These are phyloP conservation scores for Phalaenopsis equestris DNA, from an alignment of 106 monocot genomes.

Conservation along the genomic window DNA sequence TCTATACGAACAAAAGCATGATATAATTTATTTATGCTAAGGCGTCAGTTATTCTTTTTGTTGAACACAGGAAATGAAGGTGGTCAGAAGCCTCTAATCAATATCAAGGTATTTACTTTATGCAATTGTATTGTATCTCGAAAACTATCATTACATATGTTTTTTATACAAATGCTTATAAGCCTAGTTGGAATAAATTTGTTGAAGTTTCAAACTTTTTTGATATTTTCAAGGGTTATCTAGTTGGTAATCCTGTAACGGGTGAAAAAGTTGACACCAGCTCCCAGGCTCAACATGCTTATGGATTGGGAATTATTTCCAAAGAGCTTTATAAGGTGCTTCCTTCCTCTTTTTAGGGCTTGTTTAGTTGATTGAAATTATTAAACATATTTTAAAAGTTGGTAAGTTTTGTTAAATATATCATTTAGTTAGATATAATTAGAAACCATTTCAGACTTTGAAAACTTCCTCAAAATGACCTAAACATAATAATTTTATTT, in stretches of 20 bases:
- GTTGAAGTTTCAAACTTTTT: too few species aligned
- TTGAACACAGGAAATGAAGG: too few species aligned
- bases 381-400: background rate
- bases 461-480: background rate
- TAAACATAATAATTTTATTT: background rate
- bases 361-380: background rate
- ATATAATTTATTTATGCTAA: background rate
- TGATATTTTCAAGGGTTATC: background rate
- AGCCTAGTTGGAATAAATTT: too few species aligned
- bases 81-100: too few species aligned
- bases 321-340: background rate
- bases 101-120: too few species aligned
- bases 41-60: too few species aligned
- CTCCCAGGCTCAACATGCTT: background rate
- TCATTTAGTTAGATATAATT: background rate
- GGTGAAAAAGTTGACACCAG: slow-evolving; percentile 1
- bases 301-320: slow-evolving; percentile 9
- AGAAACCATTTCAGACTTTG: background rate
- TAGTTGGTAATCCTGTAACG: background rate
- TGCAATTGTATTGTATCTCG: too few species aligned
- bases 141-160: too few species aligned
- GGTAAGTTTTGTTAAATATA: background rate
- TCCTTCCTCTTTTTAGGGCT: background rate
- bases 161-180: too few species aligned
- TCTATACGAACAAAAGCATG: background rate